Evolutionary conservation across 495 filamentous ascomycete genomes (phyloP).

Genomic region (Margaritispora aquatica): DNA sequence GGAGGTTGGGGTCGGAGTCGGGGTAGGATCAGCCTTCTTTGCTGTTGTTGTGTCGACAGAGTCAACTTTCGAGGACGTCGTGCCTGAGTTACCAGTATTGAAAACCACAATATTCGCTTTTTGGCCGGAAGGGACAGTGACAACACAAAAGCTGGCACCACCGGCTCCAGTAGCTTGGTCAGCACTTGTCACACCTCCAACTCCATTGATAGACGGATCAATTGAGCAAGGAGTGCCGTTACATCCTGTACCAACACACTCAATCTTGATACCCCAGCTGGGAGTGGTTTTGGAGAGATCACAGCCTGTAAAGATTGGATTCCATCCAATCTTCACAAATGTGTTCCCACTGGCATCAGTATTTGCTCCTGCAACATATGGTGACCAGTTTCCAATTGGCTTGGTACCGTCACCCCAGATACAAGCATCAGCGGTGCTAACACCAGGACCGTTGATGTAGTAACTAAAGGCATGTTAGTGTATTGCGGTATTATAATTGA

Average conservation of each 20-base stretch:
- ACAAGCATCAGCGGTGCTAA: slow-evolving; percentile 53
- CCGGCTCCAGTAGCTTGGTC: slow-evolving; percentile 51
- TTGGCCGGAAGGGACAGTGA: slow-evolving; percentile 63
- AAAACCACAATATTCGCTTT: slow-evolving; percentile 67
- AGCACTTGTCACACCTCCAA: slow-evolving; percentile 54
- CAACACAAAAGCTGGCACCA: slow-evolving; percentile 70
- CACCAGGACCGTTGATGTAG: slow-evolving; percentile 75
- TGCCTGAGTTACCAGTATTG: slow-evolving; percentile 16
- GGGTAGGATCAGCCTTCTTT: slow-evolving; percentile 1
- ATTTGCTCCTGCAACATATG: slow-evolving; percentile 76
- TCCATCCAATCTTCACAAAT: slow-evolving; percentile 74
- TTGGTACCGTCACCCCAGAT: slow-evolving; percentile 61
- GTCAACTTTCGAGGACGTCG: not conserved
- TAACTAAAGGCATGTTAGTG: slow-evolving; percentile 40
- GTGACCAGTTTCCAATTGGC: slow-evolving; percentile 73
- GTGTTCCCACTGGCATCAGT: slow-evolving; percentile 57
- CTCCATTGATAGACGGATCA: slow-evolving; percentile 53
- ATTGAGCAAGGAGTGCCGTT: slow-evolving; percentile 72
- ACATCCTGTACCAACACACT: slow-evolving; percentile 59
- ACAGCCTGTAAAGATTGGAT: slow-evolving; percentile 64
- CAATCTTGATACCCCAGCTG: slow-evolving; percentile 63
- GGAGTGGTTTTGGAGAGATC: slow-evolving; percentile 52
- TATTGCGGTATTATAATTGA: not conserved
- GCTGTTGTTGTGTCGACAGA: slow-evolving; percentile 4
- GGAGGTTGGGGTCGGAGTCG: slow-evolving; percentile 11